Percentiles rank a stretch among this genome's conserved stretches.
phyloP scores from a whole-genome alignment of 164 flowering plant genomes.

The Platanus orientalis region DNA sequence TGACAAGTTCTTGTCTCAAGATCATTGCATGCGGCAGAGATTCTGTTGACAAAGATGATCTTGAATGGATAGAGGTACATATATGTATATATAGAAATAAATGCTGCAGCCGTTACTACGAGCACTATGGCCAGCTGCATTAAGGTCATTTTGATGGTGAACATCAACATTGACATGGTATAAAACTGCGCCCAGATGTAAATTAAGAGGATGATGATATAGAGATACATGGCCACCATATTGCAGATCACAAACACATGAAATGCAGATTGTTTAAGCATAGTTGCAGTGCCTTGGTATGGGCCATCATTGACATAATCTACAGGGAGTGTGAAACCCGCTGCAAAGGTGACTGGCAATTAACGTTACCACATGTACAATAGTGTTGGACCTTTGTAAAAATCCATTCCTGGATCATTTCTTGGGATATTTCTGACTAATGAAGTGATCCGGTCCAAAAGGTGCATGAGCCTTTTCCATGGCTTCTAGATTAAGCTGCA shows the following conservation, averaged over 20 bases:
- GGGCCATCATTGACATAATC: conserved; percentile 8
- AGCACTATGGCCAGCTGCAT: conserved; percentile 9
- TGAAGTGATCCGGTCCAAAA: background rate
- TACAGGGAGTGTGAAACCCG: conserved; percentile 28
- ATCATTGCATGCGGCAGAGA: conserved; percentile 62
- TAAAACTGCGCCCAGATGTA: conserved; percentile 15
- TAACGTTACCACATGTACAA: conserved; percentile 18
- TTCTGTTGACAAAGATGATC: conserved; percentile 44
- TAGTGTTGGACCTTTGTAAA: background rate
- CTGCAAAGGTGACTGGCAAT: conserved; percentile 19
- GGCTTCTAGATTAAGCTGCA: no score
- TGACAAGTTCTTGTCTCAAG: conserved; percentile 57
- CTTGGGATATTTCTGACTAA: no score
- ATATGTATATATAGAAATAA: no score
- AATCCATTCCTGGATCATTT: no score
- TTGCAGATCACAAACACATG: conserved; percentile 4
- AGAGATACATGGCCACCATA: conserved; percentile 10
- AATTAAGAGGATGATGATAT: background rate
- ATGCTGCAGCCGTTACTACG: conserved; percentile 13
- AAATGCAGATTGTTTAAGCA: conserved; percentile 1
- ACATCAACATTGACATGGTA: background rate
- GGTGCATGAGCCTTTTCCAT: background rate
- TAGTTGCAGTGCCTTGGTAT: conserved; percentile 10
- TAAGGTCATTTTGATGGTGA: background rate
- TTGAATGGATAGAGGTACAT: conserved; percentile 39